A percentile compares a stretch with the other conserved stretches of the same genome.
Conservation (phyloP, 805 yeast genomes). For the Metschnikowia vanudenii region DNA sequence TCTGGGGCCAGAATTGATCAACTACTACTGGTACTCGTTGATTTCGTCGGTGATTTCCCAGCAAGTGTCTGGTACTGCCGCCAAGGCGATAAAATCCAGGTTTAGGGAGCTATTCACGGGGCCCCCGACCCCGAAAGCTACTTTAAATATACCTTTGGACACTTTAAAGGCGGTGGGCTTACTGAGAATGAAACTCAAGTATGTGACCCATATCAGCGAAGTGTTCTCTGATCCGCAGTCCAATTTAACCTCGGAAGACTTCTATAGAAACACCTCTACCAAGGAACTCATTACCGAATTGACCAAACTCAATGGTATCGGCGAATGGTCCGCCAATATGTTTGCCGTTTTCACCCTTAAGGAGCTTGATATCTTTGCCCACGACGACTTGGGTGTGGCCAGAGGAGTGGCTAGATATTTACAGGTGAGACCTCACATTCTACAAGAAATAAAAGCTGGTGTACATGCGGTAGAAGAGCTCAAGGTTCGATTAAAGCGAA, state of each 20-base stretch:
- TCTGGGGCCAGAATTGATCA: conserved; percentile 21
- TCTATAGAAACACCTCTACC: conserved; percentile 38
- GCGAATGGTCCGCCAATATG: conserved; percentile 89
- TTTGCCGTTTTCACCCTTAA: conserved; percentile 69
- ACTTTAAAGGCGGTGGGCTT: conserved; percentile 64
- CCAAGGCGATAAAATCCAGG: conserved; percentile 55
- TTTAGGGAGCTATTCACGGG: conserved; percentile 35
- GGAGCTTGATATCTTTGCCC: conserved; percentile 68
- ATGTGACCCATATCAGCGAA: conserved; percentile 54
- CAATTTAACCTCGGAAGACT: conserved; percentile 29
- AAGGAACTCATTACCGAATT: conserved; percentile 50
- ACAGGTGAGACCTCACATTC: conserved; percentile 48
- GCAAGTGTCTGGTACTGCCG: conserved; percentile 81
- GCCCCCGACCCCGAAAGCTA: conserved; percentile 53
- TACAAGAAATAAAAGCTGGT: conserved; percentile 41
- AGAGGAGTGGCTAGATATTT: conserved; percentile 73
- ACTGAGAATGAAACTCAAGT: conserved; percentile 64
- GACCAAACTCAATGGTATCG: conserved; percentile 64
- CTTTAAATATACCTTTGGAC: conserved; percentile 43
- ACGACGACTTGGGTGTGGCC: conserved; percentile 81
- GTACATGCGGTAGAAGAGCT: conserved; percentile 33
- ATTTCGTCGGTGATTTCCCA: conserved; percentile 56
- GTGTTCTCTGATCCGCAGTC: conserved; percentile 46
- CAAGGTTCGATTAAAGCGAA: conserved; percentile 31
- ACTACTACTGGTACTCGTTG: conserved; percentile 37